A percentile compares a stretch with the other conserved stretches of the same genome.
phyloP scores from a whole-genome alignment of 495 filamentous ascomycete species.

The Aspergillus sclerotiicarbonarius region DNA sequence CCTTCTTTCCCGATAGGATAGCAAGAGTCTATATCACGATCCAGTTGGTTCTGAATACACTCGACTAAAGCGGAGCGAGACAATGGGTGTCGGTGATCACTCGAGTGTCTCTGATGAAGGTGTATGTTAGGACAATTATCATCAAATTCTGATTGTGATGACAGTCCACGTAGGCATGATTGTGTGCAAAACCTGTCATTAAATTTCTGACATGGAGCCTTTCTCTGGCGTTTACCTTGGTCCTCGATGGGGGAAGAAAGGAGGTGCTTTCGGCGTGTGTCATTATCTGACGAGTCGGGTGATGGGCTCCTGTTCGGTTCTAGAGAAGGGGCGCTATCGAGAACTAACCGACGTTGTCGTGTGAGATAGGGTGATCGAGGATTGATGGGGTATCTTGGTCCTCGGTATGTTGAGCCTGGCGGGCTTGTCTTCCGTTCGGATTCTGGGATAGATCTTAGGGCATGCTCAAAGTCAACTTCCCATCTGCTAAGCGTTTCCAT shows the following conservation, averaged over 20 bases:
- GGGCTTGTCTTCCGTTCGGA: constrained; percentile 3
- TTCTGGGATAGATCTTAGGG: constrained; percentile 3
- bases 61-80: background rate
- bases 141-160: background rate
- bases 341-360: background rate
- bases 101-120: background rate
- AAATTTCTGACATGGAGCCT: background rate
- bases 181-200: background rate
- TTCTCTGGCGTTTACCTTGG: background rate
- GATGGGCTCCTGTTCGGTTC: background rate
- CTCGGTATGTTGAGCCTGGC: constrained; percentile 2
- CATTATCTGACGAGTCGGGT: background rate
- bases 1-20: constrained; percentile 6
- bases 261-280: background rate
- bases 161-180: background rate
- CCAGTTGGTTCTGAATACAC: constrained; percentile 5
- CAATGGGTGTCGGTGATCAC: background rate
- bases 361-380: constrained; percentile 1
- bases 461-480: constrained; percentile 7
- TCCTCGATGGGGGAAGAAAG: background rate
- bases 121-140: background rate
- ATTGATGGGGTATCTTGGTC: background rate
- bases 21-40: constrained; percentile 6
- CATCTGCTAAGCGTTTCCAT: background rate
- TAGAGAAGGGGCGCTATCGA: background rate